Percentiles rank a stretch among this genome's conserved stretches.
Evolutionary conservation across 1,284 basidiomycete species (phyloP).

Genomic region (Wallemia hederae): DNA sequence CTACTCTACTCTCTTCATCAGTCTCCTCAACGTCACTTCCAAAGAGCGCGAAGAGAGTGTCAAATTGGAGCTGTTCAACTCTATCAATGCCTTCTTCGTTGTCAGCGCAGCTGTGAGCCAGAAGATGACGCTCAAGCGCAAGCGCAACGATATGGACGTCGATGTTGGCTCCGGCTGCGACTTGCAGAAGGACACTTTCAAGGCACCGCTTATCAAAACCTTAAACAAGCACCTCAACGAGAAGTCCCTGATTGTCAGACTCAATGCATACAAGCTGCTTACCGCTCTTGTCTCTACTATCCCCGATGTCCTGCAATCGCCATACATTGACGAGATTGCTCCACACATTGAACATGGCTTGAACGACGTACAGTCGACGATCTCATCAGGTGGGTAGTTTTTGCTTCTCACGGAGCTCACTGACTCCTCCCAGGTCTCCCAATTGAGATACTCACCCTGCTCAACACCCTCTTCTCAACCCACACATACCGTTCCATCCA

Average conservation of each 20-base stretch:
- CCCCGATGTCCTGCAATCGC: not conserved
- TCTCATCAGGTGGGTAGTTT: not conserved
- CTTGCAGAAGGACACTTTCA: not conserved
- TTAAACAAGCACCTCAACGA: slow-evolving; percentile 57
- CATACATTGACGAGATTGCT: not conserved
- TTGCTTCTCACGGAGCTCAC: slow-evolving; percentile 26
- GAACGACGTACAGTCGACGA: not conserved
- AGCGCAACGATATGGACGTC: slow-evolving; percentile 28
- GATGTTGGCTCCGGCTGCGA: not conserved
- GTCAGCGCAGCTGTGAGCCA: slow-evolving; percentile 1
- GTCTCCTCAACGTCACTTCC: slow-evolving; percentile 36
- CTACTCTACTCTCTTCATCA: slow-evolving; percentile 51
- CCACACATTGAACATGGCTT: not conserved
- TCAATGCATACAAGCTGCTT: slow-evolving; percentile 19
- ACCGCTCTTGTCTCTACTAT: not conserved
- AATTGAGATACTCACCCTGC: slow-evolving; percentile 52
- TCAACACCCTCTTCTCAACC: slow-evolving; percentile 49
- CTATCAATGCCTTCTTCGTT: not conserved
- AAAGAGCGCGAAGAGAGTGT: slow-evolving; percentile 80
- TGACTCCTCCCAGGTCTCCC: slow-evolving; percentile 43
- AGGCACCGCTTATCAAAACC: slow-evolving; percentile 41
- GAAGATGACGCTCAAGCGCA: slow-evolving; percentile 32
- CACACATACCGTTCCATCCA: slow-evolving; percentile 40
- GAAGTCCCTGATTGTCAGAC: slow-evolving; percentile 54
- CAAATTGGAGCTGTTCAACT: slow-evolving; percentile 21